A percentile compares a stretch with the other conserved stretches of the same genome.
Conservation (phyloP, 768 basidiomycete species). For the Gymnopilus dilepis region DNA sequence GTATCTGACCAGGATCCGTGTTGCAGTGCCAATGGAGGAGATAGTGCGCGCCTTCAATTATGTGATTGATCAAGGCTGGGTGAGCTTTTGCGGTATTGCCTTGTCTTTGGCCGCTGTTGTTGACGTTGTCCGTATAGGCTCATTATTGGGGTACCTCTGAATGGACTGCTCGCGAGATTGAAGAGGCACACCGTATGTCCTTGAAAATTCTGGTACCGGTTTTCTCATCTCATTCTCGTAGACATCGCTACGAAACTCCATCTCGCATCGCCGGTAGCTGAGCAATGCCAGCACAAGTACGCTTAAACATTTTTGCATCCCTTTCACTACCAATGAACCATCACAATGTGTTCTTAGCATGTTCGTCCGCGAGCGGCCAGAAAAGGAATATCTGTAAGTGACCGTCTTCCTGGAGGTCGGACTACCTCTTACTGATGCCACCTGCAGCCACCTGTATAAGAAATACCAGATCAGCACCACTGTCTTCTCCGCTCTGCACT, state of each 20-base stretch:
- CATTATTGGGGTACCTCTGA: slow-evolving; percentile 82
- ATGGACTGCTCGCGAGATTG: slow-evolving; percentile 74
- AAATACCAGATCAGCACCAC: slow-evolving; percentile 74
- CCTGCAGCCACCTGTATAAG: slow-evolving; percentile 59
- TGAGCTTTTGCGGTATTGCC: slow-evolving; percentile 21
- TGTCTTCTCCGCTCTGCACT: slow-evolving; percentile 73
- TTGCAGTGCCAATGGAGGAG: slow-evolving; percentile 73
- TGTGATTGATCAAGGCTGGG: slow-evolving; percentile 77
- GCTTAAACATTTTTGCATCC: not conserved
- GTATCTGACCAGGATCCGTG: not conserved
- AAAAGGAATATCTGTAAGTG: slow-evolving; percentile 73
- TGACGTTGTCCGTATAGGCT: slow-evolving; percentile 40
- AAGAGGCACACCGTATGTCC: slow-evolving; percentile 63
- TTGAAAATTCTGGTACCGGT: not conserved
- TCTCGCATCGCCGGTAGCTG: slow-evolving; percentile 72
- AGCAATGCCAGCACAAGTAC: slow-evolving; percentile 78
- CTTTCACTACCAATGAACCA: not conserved
- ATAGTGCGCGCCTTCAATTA: slow-evolving; percentile 82
- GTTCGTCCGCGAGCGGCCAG: slow-evolving; percentile 81
- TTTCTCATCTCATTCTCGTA: slow-evolving; percentile 26
- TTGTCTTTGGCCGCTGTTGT: slow-evolving; percentile 6
- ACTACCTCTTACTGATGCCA: not conserved
- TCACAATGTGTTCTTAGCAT: slow-evolving; percentile 48
- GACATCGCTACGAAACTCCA: slow-evolving; percentile 72
- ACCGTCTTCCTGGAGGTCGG: not conserved